Conservation (phyloP, 306 rosid species). For the Sphenostylis stenocarpa region DNA sequence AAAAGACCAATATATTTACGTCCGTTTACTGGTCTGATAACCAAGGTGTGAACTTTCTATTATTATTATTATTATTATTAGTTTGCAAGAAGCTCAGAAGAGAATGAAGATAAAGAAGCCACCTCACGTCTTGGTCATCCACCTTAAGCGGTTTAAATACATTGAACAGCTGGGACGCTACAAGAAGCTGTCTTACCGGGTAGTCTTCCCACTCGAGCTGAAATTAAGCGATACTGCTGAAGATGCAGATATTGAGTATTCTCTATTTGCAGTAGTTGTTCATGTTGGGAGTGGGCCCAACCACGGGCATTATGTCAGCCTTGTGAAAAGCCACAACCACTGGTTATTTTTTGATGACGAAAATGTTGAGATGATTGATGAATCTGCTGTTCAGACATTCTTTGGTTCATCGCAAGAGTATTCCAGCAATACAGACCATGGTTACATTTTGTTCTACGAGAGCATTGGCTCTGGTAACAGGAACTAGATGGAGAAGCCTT, state of each 20-base stretch:
- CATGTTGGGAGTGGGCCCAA: slow-evolving; percentile 98
- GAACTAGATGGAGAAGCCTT: slow-evolving; percentile 46
- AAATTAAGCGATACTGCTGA: slow-evolving; percentile 91
- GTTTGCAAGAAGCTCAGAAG: slow-evolving; percentile 97
- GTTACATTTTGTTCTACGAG: slow-evolving; percentile 96
- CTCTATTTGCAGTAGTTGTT: slow-evolving; percentile 94
- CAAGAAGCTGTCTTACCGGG: slow-evolving; percentile 85
- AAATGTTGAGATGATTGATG: slow-evolving; percentile 97
- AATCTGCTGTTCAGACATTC: slow-evolving; percentile 98
- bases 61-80: slow-evolving; percentile 31
- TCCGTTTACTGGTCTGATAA: slow-evolving; percentile 12
- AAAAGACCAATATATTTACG: background rate
- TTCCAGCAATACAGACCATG: slow-evolving; percentile 94
- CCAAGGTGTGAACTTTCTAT: slow-evolving; percentile 1
- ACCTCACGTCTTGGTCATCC: slow-evolving; percentile 84
- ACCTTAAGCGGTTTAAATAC: slow-evolving; percentile 89
- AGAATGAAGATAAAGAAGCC: slow-evolving; percentile 95
- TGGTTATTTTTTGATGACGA: slow-evolving; percentile 99
- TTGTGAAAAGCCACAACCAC: slow-evolving; percentile 99
- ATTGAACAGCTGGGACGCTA: slow-evolving; percentile 89
- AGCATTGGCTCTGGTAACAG: slow-evolving; percentile 68
- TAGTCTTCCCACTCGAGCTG: slow-evolving; percentile 92
- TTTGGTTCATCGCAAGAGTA: slow-evolving; percentile 97
- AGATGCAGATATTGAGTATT: slow-evolving; percentile 86
- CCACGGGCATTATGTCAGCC: slow-evolving; percentile 98